A percentile compares a stretch with the other conserved stretches of the same genome.
phyloP scores from a whole-genome alignment of 2,329 filamentous ascomycete species.

The Colletotrichum sansevieriae region DNA sequence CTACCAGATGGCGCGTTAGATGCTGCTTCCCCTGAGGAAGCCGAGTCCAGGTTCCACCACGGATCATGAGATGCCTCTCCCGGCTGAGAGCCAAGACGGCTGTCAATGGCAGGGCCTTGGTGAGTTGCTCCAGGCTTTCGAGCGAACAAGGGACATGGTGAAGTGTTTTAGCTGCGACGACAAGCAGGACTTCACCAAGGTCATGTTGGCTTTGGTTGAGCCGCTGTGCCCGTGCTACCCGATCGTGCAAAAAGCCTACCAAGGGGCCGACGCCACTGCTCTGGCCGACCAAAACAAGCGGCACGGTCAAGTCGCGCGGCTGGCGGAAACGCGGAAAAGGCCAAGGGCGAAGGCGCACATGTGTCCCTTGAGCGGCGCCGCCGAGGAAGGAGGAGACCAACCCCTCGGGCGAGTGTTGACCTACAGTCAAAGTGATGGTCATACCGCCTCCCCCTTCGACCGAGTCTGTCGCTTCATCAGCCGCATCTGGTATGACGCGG shows the following conservation, averaged over 20 bases:
- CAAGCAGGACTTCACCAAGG: conserved; percentile 20
- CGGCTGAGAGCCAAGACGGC: conserved; percentile 29
- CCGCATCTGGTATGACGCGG: background rate
- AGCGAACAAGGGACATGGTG: conserved; percentile 33
- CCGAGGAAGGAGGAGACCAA: conserved; percentile 29
- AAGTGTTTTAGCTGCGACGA: conserved; percentile 28
- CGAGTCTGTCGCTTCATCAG: background rate
- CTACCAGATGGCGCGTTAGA: conserved; percentile 18
- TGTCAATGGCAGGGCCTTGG: conserved; percentile 21
- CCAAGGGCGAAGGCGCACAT: conserved; percentile 31
- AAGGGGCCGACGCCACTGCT: conserved; percentile 28
- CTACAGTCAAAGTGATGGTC: conserved; percentile 26
- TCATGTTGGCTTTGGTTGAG: background rate
- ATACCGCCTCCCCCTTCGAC: conserved; percentile 10
- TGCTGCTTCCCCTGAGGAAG: conserved; percentile 5
- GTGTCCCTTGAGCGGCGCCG: conserved; percentile 19
- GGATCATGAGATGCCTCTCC: conserved; percentile 29
- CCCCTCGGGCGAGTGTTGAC: conserved; percentile 33
- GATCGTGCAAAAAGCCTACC: conserved; percentile 34
- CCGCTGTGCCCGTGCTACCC: conserved; percentile 6
- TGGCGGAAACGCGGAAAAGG: conserved; percentile 33
- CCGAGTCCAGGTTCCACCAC: conserved; percentile 14
- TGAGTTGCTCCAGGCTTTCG: conserved; percentile 22
- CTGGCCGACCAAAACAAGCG: conserved; percentile 28
- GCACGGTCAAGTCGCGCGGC: conserved; percentile 21